Evolutionary conservation across 1,139 yeast species (phyloP), one percentile per base, ranked within the genome.

Genomic region (Tardiomyces digboiensis): DNA sequence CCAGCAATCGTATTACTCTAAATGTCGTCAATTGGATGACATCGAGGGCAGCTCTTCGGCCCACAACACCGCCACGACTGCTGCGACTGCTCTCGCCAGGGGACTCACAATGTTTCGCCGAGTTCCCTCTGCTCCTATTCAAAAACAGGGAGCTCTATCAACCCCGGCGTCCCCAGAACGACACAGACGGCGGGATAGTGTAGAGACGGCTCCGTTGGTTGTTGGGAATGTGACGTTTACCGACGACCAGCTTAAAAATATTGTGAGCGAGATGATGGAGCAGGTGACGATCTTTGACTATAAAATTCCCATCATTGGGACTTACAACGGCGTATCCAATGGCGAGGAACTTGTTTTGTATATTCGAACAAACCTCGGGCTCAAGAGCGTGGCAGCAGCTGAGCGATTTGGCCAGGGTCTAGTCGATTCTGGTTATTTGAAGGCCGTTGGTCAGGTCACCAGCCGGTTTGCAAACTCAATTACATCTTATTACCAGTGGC

Each of bases 401-500:
- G 95, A 85, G 61, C 59, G 59, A 23, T 80, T 83, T 59, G 94
- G 94, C 19, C 91, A 82, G 61, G 86, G 80, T 51, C 68, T 85
- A 49, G 64, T 84, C 16, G 71, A 74, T 42, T 59, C 71, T 43
- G 88, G 84, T 0, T 82, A 78, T 50, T 60, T 85, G 23, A 72
- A 80, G 52, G 68, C 78, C 36, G 74, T 84, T 40, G 82, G 82
- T 1, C 63, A 60, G 42, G 62, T 76, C n/a, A 65, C 70, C 40
- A 72, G 75, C 48, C 70, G 64, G 46, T 85, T 84, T 60, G 82
- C 80, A 23, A 82, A 82, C 60, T 78, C 88, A 2, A 74, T 83
- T 2, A 79, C 78, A 44, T 78, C 78, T 52, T 72, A 67, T 53
- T 84, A 83, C 58, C 94, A 84, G 61, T 84, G 94, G 93, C 82